A percentile compares a stretch with the other conserved stretches of the same genome.
These are phyloP conservation scores for Sporothrix pseudoabietina DNA, from an alignment of 2,329 filamentous ascomycete genomes.

Conservation along the genomic window DNA sequence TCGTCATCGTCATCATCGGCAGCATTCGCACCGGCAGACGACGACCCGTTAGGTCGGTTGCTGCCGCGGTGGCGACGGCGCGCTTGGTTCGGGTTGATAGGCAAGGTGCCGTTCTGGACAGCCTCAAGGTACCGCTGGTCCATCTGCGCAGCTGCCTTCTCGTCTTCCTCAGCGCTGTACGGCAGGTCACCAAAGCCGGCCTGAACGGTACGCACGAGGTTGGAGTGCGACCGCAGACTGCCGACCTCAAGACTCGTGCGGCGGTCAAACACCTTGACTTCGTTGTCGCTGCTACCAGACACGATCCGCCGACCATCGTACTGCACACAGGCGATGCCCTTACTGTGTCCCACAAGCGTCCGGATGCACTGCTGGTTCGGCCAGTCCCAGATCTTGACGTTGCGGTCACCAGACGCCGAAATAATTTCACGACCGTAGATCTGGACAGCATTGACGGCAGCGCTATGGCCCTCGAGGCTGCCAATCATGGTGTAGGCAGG, in stretches of 20 bases:
- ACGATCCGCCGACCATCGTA: constrained; percentile 93
- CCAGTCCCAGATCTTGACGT: constrained; percentile 95
- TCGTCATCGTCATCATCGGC: constrained; percentile 48
- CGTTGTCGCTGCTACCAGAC: constrained; percentile 93
- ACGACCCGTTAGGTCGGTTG: neutral
- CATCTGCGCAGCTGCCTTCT: constrained; percentile 69
- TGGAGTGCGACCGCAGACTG: constrained; percentile 76
- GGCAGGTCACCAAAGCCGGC: constrained; percentile 90
- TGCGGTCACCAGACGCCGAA: constrained; percentile 89
- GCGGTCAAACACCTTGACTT: constrained; percentile 92
- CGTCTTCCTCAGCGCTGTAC: constrained; percentile 74
- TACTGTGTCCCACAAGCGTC: constrained; percentile 83
- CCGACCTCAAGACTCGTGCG: constrained; percentile 85
- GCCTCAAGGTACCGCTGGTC: constrained; percentile 72
- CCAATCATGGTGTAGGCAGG: constrained; percentile 77
- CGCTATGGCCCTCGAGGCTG: constrained; percentile 78
- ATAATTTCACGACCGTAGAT: constrained; percentile 84
- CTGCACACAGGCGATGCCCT: constrained; percentile 96
- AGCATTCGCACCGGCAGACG: neutral
- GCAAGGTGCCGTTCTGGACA: constrained; percentile 54
- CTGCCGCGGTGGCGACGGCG: constrained; percentile 5
- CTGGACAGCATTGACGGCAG: constrained; percentile 95
- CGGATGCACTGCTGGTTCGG: constrained; percentile 73
- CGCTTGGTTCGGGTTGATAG: constrained; percentile 32
- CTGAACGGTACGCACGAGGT: constrained; percentile 90